These are phyloP conservation scores for Russula earlei DNA, from an alignment of 768 basidiomycete genomes.

Conservation along the genomic window DNA sequence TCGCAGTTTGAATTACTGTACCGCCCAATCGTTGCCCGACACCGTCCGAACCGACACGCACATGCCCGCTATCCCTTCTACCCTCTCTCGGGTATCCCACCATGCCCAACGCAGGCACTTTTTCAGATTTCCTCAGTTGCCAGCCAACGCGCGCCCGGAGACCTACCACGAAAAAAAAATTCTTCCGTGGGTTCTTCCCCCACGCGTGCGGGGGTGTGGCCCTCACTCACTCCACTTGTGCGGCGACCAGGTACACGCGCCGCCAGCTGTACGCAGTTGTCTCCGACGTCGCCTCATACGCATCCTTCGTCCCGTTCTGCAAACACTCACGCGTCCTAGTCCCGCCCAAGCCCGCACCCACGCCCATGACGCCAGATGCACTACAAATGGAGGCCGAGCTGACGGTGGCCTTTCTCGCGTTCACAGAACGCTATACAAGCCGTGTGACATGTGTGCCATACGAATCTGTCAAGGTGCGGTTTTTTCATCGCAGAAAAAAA, in stretches of 20 bases:
- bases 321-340: conserved; percentile 56
- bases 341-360: conserved; percentile 24
- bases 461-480: conserved; percentile 70
- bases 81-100: background rate
- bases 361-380: conserved; percentile 14
- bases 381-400: conserved; percentile 71
- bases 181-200: conserved; percentile 60
- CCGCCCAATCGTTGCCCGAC: too few species aligned
- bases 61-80: background rate
- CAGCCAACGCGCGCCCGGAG: conserved; percentile 36
- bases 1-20: conserved; percentile 10
- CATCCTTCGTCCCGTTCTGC: conserved; percentile 85
- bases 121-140: conserved; percentile 36
- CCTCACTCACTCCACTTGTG: background rate
- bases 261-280: conserved; percentile 79
- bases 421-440: conserved; percentile 83
- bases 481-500: background rate
- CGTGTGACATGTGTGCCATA: conserved; percentile 71
- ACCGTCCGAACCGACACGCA: too few species aligned
- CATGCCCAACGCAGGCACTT: conserved; percentile 12
- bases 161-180: conserved; percentile 78
- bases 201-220: conserved; percentile 4
- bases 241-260: conserved; percentile 53
- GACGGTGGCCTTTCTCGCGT: conserved; percentile 78
- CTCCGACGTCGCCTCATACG: conserved; percentile 80